Base-by-base conservation (phyloP, 2,329 filamentous ascomycete genomes). In the Calonectria honghensis region DNA sequence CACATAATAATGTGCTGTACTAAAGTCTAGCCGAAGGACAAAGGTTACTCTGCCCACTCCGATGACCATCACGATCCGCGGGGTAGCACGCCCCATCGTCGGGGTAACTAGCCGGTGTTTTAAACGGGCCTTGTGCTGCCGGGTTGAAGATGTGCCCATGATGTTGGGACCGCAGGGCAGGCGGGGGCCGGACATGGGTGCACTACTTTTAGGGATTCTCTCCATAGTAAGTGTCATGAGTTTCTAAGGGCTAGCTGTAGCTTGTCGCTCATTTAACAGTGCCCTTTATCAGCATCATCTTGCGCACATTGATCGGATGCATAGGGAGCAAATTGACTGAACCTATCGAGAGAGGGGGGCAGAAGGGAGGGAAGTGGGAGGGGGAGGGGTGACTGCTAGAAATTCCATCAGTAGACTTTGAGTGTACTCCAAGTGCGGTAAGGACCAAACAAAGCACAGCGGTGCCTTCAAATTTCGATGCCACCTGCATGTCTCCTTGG, bases 71-170 rank as follows among this genome's bases (percentile, higher is more conserved):
- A 11, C 16, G 16, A 20, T 4, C 24, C 24, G 10, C 24, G 9
- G 18, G 20, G 37, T 63, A 29, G 13, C 24, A 45, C 35, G 35
- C 35, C 35, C 57, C 37, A 27, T 41, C 37, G 29, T 2, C n/a
- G 14, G 24, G 37, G 35, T 41, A 63, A 63, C 37, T 63, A 4
- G 7, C 14, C 14, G 10, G 57, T 41, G 24, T 7, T 63, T 24
- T 24, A 63, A 63, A 63, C 57, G 35, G 57, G 35, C 14, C 35
- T 41, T 29, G 57, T 63, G 35, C 9, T 29, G 37, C 57, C 24
- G 3, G 9, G 24, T 37, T 41, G 35, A 63, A 20, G 57, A 41
- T 29, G 35, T 18, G n/a, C 27, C 57, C 57, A 63, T 41, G 57
- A 63, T 35, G 41, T 41, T 63, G 57, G 57, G n/a, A 41, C 14